Base-by-base conservation (phyloP, 495 filamentous ascomycete genomes). In the Astrothelium subdiscretum region DNA sequence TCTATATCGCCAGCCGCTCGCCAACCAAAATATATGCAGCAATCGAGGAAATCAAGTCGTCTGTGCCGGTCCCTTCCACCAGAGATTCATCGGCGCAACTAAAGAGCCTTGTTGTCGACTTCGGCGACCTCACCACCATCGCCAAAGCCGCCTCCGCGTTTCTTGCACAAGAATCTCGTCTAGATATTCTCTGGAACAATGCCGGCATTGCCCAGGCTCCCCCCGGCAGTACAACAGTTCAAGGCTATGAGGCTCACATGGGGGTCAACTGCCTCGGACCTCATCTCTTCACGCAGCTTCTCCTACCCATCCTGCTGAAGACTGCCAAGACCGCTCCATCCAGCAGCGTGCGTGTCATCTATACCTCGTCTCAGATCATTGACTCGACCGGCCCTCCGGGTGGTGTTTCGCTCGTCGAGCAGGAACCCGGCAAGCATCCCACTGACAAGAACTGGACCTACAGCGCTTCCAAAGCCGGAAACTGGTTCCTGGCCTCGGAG, bases 151-250 rank as follows among this genome's bases (percentile, higher is more conserved):
- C 66, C 3, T 62, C 73, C 0, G 65, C 67, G 13, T 82, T 83
- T 69, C 43, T 73, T 15, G 8, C n/a, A 1, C 67, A 66, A 38
- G 79, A 83, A 63, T 32, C 48, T 1, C 64, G 72, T 3, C 74
- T 83, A 27, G 74, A 83, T 72, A 75, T 80, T 54, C 71, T 83
- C 18, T 66, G 71, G 32, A 76, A 80, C 62, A 83, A 83, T 68
- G 80, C 80, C 8, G 80, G 73, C 24, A 71, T 83, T 44, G 75
- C 76, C 70, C 60, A 63, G 13, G 72, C 75, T 1, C 77, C 78
- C 1, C 32, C 18, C 1, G 79, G 72, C 24, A 70, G 51, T 24
- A 69, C 65, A 26, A 68, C 71, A 27, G 63, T 64, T 0, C 70
- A 72, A 60, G 63, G 74, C 10, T 69, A 75, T 63, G 80, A 81